These are phyloP conservation scores for Misopates orontium DNA, from an alignment of 257 asterid species.

Conservation along the genomic window DNA sequence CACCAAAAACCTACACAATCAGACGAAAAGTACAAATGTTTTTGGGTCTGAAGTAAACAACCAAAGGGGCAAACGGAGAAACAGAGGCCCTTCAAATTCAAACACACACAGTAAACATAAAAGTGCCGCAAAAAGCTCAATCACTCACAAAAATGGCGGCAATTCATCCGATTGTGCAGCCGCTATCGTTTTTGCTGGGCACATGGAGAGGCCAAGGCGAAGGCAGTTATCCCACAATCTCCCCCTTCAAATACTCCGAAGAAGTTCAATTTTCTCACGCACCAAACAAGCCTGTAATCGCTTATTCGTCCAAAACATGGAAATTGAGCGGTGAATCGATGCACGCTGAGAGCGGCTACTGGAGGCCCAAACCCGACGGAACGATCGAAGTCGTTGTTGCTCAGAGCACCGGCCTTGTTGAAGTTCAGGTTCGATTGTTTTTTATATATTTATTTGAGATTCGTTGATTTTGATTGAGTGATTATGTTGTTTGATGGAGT, in stretches of 20 bases:
- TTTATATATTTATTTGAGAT: too few species aligned
- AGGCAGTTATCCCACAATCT: slow-evolving; percentile 59
- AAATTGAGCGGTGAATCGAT: slow-evolving; percentile 61
- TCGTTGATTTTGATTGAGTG: too few species aligned
- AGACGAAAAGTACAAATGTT: too few species aligned
- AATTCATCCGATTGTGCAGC: slow-evolving; percentile 54
- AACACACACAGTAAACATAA: too few species aligned
- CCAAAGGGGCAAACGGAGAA: too few species aligned
- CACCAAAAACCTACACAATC: too few species aligned
- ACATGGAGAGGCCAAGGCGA: slow-evolving; percentile 70
- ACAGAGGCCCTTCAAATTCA: too few species aligned
- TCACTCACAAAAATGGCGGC: too few species aligned
- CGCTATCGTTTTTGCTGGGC: slow-evolving; percentile 56
- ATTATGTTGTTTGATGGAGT: too few species aligned
- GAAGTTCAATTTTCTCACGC: slow-evolving; percentile 57
- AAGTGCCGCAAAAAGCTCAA: too few species aligned
- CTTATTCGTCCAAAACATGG: slow-evolving; percentile 76
- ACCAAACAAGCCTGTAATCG: slow-evolving; percentile 67
- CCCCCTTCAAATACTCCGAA: slow-evolving; percentile 63
- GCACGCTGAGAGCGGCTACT: slow-evolving; percentile 77
- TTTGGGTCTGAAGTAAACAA: too few species aligned
- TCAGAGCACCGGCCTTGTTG: slow-evolving; percentile 79
- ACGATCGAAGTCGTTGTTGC: slow-evolving; percentile 69
- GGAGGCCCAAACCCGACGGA: slow-evolving; percentile 69
- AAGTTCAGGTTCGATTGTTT: slow-evolving; percentile 61